Conservation (phyloP, 768 basidiomycete species). For the Auricularia heimuer region DNA sequence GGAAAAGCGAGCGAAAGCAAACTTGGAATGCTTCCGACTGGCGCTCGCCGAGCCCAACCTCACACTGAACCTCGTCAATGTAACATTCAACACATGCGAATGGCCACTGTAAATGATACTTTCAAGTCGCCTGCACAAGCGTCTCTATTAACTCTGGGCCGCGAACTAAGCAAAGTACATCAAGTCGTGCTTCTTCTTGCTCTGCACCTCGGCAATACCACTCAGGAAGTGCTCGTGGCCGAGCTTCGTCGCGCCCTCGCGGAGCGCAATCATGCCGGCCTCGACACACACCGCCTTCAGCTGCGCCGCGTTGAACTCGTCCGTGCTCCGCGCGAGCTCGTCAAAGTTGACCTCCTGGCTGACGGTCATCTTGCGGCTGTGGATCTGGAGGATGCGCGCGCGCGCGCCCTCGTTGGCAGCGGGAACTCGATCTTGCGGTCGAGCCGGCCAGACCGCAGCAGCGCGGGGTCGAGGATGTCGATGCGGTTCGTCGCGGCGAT, state of each 20-base stretch:
- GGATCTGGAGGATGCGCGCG: constrained; percentile 91
- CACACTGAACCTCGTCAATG: too few species aligned
- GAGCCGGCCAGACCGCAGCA: constrained; percentile 95
- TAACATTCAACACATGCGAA: too few species aligned
- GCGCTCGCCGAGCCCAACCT: too few species aligned
- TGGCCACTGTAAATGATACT: too few species aligned
- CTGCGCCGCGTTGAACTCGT: constrained; percentile 97
- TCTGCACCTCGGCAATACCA: constrained; percentile 89
- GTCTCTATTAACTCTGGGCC: too few species aligned
- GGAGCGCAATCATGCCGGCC: constrained; percentile 95
- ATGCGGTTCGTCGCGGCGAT: constrained; percentile 99
- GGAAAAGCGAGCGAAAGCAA: not conserved
- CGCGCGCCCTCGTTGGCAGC: constrained; percentile 90
- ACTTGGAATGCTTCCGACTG: not conserved
- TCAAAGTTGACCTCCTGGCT: constrained; percentile 89
- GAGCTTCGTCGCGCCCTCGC: constrained; percentile 83
- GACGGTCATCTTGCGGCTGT: constrained; percentile 91
- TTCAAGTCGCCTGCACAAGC: too few species aligned
- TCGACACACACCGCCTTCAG: constrained; percentile 98
- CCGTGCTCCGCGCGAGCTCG: constrained; percentile 91
- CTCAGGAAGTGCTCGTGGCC: constrained; percentile 94
- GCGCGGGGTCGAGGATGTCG: constrained; percentile 94
- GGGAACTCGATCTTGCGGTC: constrained; percentile 99
- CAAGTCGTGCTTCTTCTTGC: constrained; percentile 99
- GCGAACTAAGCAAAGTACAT: constrained; percentile 75